phyloP scores from a whole-genome alignment of 2,329 filamentous ascomycete genomes.

The Colletotrichum spaethianum region DNA sequence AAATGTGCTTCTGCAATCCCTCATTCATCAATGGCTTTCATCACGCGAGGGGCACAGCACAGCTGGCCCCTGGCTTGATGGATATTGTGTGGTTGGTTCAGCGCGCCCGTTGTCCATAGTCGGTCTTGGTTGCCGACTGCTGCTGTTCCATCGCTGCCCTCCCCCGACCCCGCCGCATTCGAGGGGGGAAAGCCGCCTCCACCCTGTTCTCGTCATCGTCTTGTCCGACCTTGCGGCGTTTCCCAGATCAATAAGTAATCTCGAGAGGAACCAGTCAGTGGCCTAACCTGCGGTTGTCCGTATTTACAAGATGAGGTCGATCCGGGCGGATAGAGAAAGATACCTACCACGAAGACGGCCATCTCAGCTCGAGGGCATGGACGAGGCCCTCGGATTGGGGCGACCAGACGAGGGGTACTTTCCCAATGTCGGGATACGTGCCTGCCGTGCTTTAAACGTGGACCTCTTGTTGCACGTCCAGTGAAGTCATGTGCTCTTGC shows the following conservation, averaged over 20 bases:
- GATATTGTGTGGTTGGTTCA: slow-evolving; percentile 11
- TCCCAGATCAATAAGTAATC: background rate
- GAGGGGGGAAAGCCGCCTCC: background rate
- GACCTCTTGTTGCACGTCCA: background rate
- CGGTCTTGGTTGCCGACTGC: background rate
- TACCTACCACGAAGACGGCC: background rate
- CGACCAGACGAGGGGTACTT: background rate
- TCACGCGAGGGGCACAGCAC: slow-evolving; percentile 29
- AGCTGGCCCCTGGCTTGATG: slow-evolving; percentile 8
- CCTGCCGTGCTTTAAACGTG: background rate
- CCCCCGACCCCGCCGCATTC: slow-evolving; percentile 24
- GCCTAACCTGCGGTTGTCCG: background rate
- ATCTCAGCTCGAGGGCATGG: background rate
- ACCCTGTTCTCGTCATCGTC: background rate
- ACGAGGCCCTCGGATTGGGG: background rate
- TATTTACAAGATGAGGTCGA: background rate
- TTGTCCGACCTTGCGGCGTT: background rate
- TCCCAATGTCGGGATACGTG: background rate
- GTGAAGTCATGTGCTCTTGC: slow-evolving; percentile 17
- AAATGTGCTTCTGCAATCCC: slow-evolving; percentile 4
- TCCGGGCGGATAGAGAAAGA: background rate
- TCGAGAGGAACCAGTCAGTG: background rate
- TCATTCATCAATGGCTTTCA: slow-evolving; percentile 15
- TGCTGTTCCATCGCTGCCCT: background rate
- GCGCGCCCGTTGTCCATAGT: background rate